phyloP scores from a whole-genome alignment of 2,329 filamentous ascomycete species.

The Penicillium occitanis region DNA sequence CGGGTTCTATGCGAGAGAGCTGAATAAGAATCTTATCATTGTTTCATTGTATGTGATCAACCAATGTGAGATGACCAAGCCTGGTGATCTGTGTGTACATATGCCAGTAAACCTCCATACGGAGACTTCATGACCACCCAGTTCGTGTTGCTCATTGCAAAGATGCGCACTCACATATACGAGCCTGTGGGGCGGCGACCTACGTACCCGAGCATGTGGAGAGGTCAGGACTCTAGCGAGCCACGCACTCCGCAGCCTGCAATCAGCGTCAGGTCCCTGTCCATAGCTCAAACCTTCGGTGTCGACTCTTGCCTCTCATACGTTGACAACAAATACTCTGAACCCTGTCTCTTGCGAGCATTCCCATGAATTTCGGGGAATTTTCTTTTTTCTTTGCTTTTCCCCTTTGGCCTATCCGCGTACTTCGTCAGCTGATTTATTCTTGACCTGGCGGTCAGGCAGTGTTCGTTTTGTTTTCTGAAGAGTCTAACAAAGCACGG shows the following conservation, averaged over 20 bases:
- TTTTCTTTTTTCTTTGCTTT: conserved; percentile 16
- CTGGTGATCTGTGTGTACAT: neutral
- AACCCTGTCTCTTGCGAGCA: neutral
- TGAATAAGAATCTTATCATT: neutral
- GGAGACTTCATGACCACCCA: neutral
- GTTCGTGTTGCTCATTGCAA: neutral
- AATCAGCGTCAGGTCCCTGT: conserved; percentile 2
- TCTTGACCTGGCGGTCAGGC: conserved; percentile 7
- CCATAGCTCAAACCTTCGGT: neutral
- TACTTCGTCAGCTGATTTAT: conserved; percentile 1
- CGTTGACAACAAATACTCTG: neutral
- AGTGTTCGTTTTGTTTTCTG: neutral
- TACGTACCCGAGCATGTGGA: conserved; percentile 11
- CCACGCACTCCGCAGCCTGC: conserved; percentile 6
- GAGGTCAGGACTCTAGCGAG: conserved; percentile 9
- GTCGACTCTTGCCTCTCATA: neutral
- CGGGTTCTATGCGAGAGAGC: neutral
- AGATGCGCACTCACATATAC: conserved; percentile 9
- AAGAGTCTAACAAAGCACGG: neutral
- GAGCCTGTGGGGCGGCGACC: conserved; percentile 11
- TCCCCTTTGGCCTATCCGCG: neutral
- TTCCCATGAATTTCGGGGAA: conserved; percentile 2
- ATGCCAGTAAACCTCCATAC: neutral
- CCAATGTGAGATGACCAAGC: neutral
- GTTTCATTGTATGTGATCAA: neutral